These are phyloP conservation scores for Hymenoscyphus albidus DNA, from an alignment of 2,329 filamentous ascomycete species.

Conservation along the genomic window DNA sequence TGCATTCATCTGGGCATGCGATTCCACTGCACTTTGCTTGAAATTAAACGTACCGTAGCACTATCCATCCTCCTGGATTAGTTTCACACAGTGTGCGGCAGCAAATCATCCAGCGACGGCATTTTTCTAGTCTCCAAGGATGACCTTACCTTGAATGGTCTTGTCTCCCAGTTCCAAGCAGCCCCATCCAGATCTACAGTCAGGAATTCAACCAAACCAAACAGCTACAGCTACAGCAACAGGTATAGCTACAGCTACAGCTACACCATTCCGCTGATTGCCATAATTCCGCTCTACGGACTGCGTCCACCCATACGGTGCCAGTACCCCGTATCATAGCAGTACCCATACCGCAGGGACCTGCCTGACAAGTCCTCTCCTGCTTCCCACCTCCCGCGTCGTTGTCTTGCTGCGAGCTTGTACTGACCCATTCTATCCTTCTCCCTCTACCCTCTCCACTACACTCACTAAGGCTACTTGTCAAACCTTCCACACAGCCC, in stretches of 20 bases:
- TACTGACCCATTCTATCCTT: background rate
- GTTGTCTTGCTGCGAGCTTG: slow-evolving; percentile 1
- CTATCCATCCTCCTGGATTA: background rate
- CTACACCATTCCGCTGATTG: background rate
- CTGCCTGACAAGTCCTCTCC: slow-evolving; percentile 5
- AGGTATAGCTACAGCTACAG: too few relatives aligned
- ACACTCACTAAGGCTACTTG: background rate
- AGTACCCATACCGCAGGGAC: slow-evolving; percentile 16
- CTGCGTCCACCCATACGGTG: too few relatives aligned
- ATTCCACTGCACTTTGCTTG: background rate
- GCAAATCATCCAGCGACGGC: slow-evolving; percentile 15
- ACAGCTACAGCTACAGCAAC: background rate
- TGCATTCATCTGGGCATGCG: background rate
- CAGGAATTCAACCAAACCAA: background rate
- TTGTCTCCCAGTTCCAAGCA: background rate
- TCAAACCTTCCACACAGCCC: slow-evolving; percentile 10
- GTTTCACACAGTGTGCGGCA: slow-evolving; percentile 13
- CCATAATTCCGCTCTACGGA: background rate
- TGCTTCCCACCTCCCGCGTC: slow-evolving; percentile 15
- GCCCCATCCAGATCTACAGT: background rate
- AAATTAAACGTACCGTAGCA: background rate
- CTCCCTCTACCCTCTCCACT: background rate
- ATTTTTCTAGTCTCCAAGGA: slow-evolving; percentile 3
- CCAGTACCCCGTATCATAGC: slow-evolving; percentile 9
- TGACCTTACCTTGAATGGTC: background rate